phyloP scores from a whole-genome alignment of 2,329 filamentous ascomycete genomes.

The Trichoderma atrobrunneum region DNA sequence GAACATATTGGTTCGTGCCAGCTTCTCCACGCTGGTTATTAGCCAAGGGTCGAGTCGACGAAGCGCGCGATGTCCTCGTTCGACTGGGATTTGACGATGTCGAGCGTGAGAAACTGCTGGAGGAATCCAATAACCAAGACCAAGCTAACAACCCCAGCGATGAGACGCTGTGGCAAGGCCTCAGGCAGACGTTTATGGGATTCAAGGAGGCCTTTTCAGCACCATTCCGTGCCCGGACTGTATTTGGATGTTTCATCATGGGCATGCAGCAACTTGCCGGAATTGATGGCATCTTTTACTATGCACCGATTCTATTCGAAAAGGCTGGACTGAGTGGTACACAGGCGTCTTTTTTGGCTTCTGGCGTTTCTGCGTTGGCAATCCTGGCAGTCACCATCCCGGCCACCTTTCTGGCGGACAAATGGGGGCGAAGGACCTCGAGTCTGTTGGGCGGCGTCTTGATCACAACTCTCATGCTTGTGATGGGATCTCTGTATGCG shows the following conservation, averaged over 20 bases:
- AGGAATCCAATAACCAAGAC: slow-evolving; percentile 26
- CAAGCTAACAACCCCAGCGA: background rate
- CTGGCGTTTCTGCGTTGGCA: slow-evolving; percentile 56
- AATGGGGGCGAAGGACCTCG: slow-evolving; percentile 53
- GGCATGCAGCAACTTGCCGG: slow-evolving; percentile 58
- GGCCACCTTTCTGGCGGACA: slow-evolving; percentile 53
- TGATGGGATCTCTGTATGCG: slow-evolving; percentile 53
- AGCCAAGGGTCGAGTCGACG: slow-evolving; percentile 38
- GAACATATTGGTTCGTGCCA: slow-evolving; percentile 40
- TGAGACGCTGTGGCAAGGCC: slow-evolving; percentile 30
- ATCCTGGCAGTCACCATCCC: slow-evolving; percentile 55
- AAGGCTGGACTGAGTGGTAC: slow-evolving; percentile 56
- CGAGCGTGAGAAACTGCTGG: slow-evolving; percentile 41
- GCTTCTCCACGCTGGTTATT: slow-evolving; percentile 58
- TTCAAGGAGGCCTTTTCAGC: slow-evolving; percentile 36
- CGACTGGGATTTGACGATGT: slow-evolving; percentile 44
- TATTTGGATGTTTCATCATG: slow-evolving; percentile 56
- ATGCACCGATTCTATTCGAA: slow-evolving; percentile 58
- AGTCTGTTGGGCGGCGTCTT: slow-evolving; percentile 51
- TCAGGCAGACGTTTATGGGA: slow-evolving; percentile 30
- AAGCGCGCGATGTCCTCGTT: slow-evolving; percentile 41
- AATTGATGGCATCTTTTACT: slow-evolving; percentile 61
- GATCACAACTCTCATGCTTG: slow-evolving; percentile 50
- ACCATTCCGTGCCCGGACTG: slow-evolving; percentile 43
- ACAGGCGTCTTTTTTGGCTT: slow-evolving; percentile 55